Evolutionary conservation across 805 yeast genomes (phyloP).

Genomic region (Zygoascus ofunaensis): DNA sequence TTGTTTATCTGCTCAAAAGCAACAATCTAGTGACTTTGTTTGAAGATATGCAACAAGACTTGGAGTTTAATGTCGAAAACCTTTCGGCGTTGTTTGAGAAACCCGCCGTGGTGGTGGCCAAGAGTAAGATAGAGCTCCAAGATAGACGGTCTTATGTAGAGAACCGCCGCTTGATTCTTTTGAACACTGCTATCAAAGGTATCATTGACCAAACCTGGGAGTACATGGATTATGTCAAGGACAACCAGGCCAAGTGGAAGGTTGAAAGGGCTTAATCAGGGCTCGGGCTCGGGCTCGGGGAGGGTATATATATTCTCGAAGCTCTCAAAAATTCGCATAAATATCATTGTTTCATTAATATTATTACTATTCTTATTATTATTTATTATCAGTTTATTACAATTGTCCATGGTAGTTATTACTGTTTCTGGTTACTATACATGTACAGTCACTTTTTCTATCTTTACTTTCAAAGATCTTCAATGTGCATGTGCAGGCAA

Average conservation of each 20-base stretch:
- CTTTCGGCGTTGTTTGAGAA: slow-evolving; percentile 51
- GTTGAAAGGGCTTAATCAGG: too few relatives aligned
- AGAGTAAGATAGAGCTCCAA: slow-evolving; percentile 32
- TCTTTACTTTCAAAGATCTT: too few relatives aligned
- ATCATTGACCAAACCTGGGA: slow-evolving; percentile 32
- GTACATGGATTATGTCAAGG: slow-evolving; percentile 14
- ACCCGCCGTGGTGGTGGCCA: slow-evolving; percentile 28
- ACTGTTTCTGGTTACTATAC: not conserved
- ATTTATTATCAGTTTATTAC: too few relatives aligned
- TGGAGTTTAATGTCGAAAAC: slow-evolving; percentile 60
- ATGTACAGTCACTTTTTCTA: too few relatives aligned
- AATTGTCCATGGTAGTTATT: not conserved
- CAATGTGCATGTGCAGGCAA: too few relatives aligned
- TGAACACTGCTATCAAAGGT: slow-evolving; percentile 38
- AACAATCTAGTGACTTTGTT: slow-evolving; percentile 51
- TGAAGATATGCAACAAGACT: slow-evolving; percentile 59
- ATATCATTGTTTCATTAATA: too few relatives aligned
- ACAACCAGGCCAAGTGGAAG: not conserved
- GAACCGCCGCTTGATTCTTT: slow-evolving; percentile 34
- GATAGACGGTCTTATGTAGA: slow-evolving; percentile 37
- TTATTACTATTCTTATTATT: too few relatives aligned
- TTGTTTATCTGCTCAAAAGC: slow-evolving; percentile 55
- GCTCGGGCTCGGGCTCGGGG: too few relatives aligned
- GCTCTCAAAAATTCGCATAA: too few relatives aligned
- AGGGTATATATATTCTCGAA: too few relatives aligned